Evolutionary conservation across 495 filamentous ascomycete species (phyloP), one percentile per base, ranked within the genome.

Genomic region (Lophiostoma macrostomum): DNA sequence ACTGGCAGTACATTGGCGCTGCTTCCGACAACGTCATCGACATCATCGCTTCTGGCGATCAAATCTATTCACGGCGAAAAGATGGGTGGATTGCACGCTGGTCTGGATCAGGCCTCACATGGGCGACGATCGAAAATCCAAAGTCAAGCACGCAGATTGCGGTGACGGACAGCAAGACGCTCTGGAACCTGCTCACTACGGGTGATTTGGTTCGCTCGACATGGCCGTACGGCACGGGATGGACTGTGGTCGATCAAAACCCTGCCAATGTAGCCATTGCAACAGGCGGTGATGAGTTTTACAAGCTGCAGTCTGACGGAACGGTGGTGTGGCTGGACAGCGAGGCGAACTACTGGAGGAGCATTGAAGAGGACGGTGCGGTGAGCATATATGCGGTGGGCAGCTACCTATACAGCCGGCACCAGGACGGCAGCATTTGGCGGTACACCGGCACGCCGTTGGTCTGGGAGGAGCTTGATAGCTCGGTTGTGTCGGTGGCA

Each of bases 71-170:
- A 23, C 49, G 56, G 22, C 49, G 56, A 10, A 53, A 50, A 31
- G 56, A 60, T 23, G 56, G 56, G 23, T 60, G 56, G 56, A 36
- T 60, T 24, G 56, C 56, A 20, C 56, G 56, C 6, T 60, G 56
- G 56, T 48, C 56, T 1, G 56, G 56, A 7, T 32, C 49, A 0
- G 56, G 49, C 2, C 40, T 28, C 1, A 49, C 49, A 24, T 60
- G 56, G 56, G 49, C 31, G 1, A 42, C 56, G 4, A 60, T 60
- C 38, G 48, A 53, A 20, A 49, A 60, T 20, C 56, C 56, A 0
- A 35, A 35, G 13, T 8, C 35, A 5, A 42, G 36, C 13, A 42
- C 23, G 18, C 56, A 60, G 35, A 60, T 60, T n/a, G 56, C 50
- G n/a, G 43, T 54, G n/a, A 53, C 49, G 1, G 56, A 60, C 12